These are phyloP conservation scores for Phaffia australis DNA, from an alignment of 768 basidiomycete genomes.

Conservation along the genomic window DNA sequence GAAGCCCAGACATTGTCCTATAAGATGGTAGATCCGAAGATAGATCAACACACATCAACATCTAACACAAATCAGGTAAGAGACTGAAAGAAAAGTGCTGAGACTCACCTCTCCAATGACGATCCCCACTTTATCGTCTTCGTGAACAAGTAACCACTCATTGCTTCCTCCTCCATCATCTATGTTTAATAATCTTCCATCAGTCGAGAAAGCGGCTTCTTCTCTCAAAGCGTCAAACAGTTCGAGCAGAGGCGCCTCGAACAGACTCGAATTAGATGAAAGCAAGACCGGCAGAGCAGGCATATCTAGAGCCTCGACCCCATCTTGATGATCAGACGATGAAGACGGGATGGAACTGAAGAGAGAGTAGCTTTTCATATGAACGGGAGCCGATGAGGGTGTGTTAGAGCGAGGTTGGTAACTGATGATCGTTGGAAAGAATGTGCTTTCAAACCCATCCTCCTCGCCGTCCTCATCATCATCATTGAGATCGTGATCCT, in stretches of 20 bases:
- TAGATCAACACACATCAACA: not conserved
- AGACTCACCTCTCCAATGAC: conserved; percentile 20
- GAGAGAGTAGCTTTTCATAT: too few species aligned
- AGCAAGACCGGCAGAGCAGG: conserved; percentile 14
- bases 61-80: too few species aligned
- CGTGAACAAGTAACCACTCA: conserved; percentile 24
- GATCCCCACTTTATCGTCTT: conserved; percentile 10
- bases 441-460: conserved; percentile 11
- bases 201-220: conserved; percentile 19
- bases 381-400: too few species aligned
- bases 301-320: not conserved
- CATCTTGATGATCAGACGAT: too few species aligned
- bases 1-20: conserved; percentile 21
- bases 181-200: not conserved
- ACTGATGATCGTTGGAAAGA: too few species aligned
- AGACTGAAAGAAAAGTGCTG: not conserved
- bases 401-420: too few species aligned
- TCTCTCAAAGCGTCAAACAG: conserved; percentile 22
- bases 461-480: too few species aligned
- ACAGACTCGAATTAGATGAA: conserved; percentile 9
- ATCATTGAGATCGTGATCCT: too few species aligned
- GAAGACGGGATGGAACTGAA: too few species aligned
- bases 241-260: conserved; percentile 1
- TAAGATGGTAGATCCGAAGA: not conserved
- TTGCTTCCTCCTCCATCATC: conserved; percentile 21